phyloP scores from a whole-genome alignment of 257 asterid species.

The Buddleja alternifolia region DNA sequence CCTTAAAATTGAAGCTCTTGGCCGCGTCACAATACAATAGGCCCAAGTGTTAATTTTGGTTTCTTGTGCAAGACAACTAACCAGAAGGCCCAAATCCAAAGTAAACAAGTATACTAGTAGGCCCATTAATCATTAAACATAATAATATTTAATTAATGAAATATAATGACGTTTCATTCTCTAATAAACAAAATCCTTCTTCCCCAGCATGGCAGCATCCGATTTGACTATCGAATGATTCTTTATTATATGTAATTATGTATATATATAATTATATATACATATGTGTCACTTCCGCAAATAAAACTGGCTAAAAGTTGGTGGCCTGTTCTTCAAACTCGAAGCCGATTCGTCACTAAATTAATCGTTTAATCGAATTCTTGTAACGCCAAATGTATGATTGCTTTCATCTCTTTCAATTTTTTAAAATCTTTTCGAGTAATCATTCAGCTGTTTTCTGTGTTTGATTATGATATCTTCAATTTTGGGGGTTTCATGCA shows the following conservation, averaged over 20 bases:
- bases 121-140: conserved; percentile 32
- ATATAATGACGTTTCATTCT: not conserved
- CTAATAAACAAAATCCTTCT: not conserved
- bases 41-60: conserved; percentile 29
- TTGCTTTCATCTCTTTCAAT: conserved; percentile 30
- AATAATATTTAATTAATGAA: not conserved
- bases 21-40: conserved; percentile 12
- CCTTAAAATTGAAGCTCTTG: conserved; percentile 20
- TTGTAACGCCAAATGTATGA: conserved; percentile 41
- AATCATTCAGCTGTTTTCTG: conserved; percentile 21
- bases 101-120: conserved; percentile 17
- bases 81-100: conserved; percentile 27
- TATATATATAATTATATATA: too few species aligned
- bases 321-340: conserved; percentile 44
- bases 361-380: conserved; percentile 24
- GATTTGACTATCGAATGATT: conserved; percentile 32
- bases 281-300: conserved; percentile 30
- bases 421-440: conserved; percentile 19
- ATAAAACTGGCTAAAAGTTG: conserved; percentile 36
- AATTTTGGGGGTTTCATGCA: conserved; percentile 34
- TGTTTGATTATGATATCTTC: conserved; percentile 14
- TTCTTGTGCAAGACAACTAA: too few species aligned
- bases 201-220: conserved; percentile 20
- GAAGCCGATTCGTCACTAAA: conserved; percentile 33
- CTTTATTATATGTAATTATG: not conserved